Evolutionary conservation across 495 filamentous ascomycete genomes (phyloP).

Genomic region (Xylaria flabelliformis): DNA sequence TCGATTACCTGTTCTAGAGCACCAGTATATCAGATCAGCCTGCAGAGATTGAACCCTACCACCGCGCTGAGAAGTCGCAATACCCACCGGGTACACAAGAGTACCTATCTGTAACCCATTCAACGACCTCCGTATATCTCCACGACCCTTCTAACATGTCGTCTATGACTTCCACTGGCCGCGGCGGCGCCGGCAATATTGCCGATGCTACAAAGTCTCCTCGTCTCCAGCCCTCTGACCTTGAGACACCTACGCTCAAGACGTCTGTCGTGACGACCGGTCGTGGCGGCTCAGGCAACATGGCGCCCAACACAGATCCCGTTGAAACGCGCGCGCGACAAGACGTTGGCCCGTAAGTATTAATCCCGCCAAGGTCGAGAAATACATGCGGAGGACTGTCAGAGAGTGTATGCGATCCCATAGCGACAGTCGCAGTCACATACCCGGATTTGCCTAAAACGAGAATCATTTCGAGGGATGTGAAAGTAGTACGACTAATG

Average conservation of each 20-base stretch:
- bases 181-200: slow-evolving; percentile 77
- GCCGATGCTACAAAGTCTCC: slow-evolving; percentile 60
- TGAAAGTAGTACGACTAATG: neutral
- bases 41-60: neutral
- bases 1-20: neutral
- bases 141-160: slow-evolving; percentile 17
- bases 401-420: neutral
- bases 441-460: neutral
- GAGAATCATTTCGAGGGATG: neutral
- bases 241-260: slow-evolving; percentile 85
- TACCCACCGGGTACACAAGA: neutral
- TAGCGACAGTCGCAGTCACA: neutral
- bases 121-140: neutral
- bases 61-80: neutral
- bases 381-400: neutral
- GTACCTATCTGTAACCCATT: neutral
- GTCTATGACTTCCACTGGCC: slow-evolving; percentile 52
- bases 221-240: slow-evolving; percentile 60
- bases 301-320: slow-evolving; percentile 71
- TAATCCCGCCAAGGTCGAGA: neutral
- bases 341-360: slow-evolving; percentile 70
- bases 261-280: slow-evolving; percentile 81
- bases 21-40: neutral
- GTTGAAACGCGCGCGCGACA: slow-evolving; percentile 76
- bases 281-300: slow-evolving; percentile 70